Evolutionary conservation across 1,284 basidiomycete species (phyloP), one percentile per base, ranked within the genome.

Genomic region (Trametes versicolor): DNA sequence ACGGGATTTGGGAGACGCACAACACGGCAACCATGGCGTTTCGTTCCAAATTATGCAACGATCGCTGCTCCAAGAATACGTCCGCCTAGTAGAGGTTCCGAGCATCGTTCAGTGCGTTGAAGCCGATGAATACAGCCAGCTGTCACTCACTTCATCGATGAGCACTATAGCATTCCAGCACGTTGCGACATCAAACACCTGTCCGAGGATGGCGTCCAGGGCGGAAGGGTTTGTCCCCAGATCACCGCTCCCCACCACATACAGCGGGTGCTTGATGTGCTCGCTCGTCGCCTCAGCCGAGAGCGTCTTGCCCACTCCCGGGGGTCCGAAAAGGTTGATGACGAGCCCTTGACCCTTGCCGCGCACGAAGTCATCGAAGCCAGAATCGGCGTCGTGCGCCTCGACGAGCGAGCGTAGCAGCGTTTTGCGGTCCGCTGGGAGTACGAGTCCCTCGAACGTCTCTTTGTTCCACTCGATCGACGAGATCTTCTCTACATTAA

Each of bases 1-100:
- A 49, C 48, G 3, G 23, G 15, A 17, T 32, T 13, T 10, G 23
- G 23, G 25, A 17, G 15, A 67, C 36, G 25, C 36, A 68, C 58
- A 88, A 88, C 21, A 87, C 85, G 15, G 87, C 86, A 17, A 89
- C 87, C 82, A 89, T 85, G 5, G 86, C 86, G 70, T 67, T 89
- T 12, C 87, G 81, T 68, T 84, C 79, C 13, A 88, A 15, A 17
- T 72, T 85, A 64, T 87, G 85, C 55, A 87, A 72, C 10, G 85
- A 86, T 25, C 87, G 83, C 73, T 85, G 81, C 71, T 89, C 87
- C 34, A 89, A 79, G 81, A 87, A 89, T 1, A 89, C 77, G 52
- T 75, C 68, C 27, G 63, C 58, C 49, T 60, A 52, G 9, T 15
- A 1, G 13, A 3, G 13, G 5, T 17, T 12, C 25, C 53, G n/a